phyloP scores from a whole-genome alignment of 1,284 basidiomycete genomes.

The Moesziomyces globuligerus region DNA sequence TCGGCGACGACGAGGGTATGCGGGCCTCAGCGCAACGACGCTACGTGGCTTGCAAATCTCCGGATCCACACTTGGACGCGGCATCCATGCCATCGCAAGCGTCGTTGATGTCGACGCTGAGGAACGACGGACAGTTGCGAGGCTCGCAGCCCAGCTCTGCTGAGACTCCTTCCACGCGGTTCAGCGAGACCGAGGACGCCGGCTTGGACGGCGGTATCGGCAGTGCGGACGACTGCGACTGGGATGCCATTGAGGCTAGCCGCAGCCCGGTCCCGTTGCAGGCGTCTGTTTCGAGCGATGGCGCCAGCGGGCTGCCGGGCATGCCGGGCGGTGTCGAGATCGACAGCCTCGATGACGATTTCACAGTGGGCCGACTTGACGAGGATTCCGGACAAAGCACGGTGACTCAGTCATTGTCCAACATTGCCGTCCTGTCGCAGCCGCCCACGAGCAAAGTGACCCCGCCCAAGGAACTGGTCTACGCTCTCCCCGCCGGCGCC shows the following conservation, averaged over 20 bases:
- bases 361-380: conserved; percentile 37
- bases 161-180: conserved; percentile 37
- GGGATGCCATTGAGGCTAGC: conserved; percentile 32
- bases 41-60: background rate
- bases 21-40: conserved; percentile 3
- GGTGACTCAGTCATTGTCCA: conserved; percentile 11
- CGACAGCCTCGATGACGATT: conserved; percentile 36
- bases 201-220: background rate
- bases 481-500: conserved; percentile 26
- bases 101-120: conserved; percentile 24
- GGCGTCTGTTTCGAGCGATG: conserved; percentile 2
- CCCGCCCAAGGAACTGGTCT: conserved; percentile 22
- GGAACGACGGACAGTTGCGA: conserved; percentile 15
- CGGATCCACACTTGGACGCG: conserved; percentile 1
- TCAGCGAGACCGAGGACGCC: conserved; percentile 32
- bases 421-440: conserved; percentile 1
- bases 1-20: conserved; percentile 20
- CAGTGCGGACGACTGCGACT: conserved; percentile 31
- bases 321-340: background rate
- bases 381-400: conserved; percentile 24
- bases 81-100: conserved; percentile 18
- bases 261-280: conserved; percentile 20
- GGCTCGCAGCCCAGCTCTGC: conserved; percentile 41
- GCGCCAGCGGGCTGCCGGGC: background rate
- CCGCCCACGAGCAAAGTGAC: background rate